These are phyloP conservation scores for Aspergillus sp. DNA, from an alignment of 2,329 filamentous ascomycete genomes.

Conservation along the genomic window DNA sequence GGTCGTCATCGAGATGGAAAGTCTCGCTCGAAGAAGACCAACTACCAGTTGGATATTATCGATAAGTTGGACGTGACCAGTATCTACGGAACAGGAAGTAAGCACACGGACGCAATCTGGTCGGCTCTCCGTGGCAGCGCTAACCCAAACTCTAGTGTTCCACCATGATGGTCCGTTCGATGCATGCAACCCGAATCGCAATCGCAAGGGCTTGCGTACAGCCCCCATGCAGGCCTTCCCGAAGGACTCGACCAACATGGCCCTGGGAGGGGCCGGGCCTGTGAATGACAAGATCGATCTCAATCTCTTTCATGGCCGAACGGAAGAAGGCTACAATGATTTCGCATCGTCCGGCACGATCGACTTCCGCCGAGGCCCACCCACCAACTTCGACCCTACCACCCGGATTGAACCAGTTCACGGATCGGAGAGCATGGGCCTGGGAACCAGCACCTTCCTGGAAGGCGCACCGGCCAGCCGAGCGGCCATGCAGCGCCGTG, in stretches of 20 bases:
- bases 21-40: conserved; percentile 37
- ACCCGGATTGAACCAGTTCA: conserved; percentile 70
- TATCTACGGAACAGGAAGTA: conserved; percentile 89
- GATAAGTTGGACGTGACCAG: conserved; percentile 95
- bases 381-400: conserved; percentile 62
- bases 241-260: conserved; percentile 88
- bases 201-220: conserved; percentile 74
- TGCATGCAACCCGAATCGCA: conserved; percentile 91
- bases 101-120: conserved; percentile 39
- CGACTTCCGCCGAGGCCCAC: conserved; percentile 31
- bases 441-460: conserved; percentile 93
- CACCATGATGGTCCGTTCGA: conserved; percentile 98
- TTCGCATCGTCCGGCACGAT: conserved; percentile 55
- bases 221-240: conserved; percentile 97
- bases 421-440: conserved; percentile 75
- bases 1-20: conserved; percentile 39
- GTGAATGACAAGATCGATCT: conserved; percentile 79
- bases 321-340: conserved; percentile 83
- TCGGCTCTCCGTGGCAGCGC: background rate
- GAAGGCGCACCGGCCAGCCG: conserved; percentile 88
- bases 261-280: conserved; percentile 81
- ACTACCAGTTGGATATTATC: conserved; percentile 72
- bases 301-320: conserved; percentile 79
- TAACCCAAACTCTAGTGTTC: conserved; percentile 62
- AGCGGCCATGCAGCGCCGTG: conserved; percentile 70